phyloP scores from a whole-genome alignment of 1,139 yeast species.

The Trichomonascaceae sp. region DNA sequence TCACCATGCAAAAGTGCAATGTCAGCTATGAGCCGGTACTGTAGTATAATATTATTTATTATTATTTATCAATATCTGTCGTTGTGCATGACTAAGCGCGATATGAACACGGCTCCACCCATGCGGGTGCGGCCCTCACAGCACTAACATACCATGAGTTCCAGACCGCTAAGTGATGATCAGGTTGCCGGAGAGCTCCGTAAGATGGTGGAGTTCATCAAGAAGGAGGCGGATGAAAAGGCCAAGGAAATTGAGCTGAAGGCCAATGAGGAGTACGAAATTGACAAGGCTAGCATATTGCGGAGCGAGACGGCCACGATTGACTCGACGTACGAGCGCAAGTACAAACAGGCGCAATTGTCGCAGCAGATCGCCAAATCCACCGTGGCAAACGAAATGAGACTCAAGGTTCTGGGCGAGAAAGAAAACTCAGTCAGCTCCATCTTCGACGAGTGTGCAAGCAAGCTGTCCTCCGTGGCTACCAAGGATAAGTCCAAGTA shows the following conservation, averaged over 20 bases:
- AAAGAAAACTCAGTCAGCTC: slow-evolving; percentile 71
- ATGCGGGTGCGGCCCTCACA: too few relatives aligned
- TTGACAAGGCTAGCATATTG: slow-evolving; percentile 90
- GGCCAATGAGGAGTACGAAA: slow-evolving; percentile 97
- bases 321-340: slow-evolving; percentile 67
- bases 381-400: slow-evolving; percentile 86
- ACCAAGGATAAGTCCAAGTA: slow-evolving; percentile 44
- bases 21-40: too few relatives aligned
- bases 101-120: too few relatives aligned
- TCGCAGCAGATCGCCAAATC: slow-evolving; percentile 94
- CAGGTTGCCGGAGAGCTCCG: slow-evolving; percentile 87
- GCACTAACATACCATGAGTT: too few relatives aligned
- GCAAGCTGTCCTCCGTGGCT: slow-evolving; percentile 38
- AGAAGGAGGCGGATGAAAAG: slow-evolving; percentile 97
- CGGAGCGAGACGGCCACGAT: slow-evolving; percentile 85
- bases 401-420: slow-evolving; percentile 78
- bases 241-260: slow-evolving; percentile 91
- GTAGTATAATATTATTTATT: too few relatives aligned
- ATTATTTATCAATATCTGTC: too few relatives aligned
- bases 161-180: slow-evolving; percentile 16
- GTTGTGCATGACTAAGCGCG: too few relatives aligned
- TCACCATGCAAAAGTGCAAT: too few relatives aligned
- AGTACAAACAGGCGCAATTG: slow-evolving; percentile 80
- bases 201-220: slow-evolving; percentile 97
- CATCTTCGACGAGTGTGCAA: slow-evolving; percentile 58